Evolutionary conservation across 2,329 filamentous ascomycete genomes (phyloP).

Genomic region (Conoideocrella luteorostrata): DNA sequence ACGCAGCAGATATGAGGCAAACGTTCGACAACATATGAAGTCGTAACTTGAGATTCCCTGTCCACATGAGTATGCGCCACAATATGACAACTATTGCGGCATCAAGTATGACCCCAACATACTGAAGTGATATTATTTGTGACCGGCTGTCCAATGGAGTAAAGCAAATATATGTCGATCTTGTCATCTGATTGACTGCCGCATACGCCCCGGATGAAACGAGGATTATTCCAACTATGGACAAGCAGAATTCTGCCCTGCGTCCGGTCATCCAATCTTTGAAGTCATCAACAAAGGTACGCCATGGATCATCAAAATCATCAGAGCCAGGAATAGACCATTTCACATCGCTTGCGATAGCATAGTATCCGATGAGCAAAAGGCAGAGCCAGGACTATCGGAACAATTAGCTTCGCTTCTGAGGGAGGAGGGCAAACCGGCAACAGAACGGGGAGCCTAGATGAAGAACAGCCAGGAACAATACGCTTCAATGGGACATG

Average conservation of each 20-base stretch:
- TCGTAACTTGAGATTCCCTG: conserved; percentile 39
- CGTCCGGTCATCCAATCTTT: conserved; percentile 40
- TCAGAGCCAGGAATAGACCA: conserved; percentile 24
- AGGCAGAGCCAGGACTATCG: conserved; percentile 40
- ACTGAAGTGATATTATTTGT: conserved; percentile 34
- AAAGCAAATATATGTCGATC: conserved; percentile 49
- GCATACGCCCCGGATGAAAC: conserved; percentile 38
- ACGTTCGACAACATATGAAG: conserved; percentile 39
- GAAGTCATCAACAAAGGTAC: conserved; percentile 41
- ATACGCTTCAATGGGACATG: neutral
- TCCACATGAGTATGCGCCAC: conserved; percentile 48
- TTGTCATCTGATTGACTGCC: conserved; percentile 28
- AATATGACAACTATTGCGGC: conserved; percentile 37
- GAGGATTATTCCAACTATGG: conserved; percentile 29
- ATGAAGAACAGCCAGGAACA: neutral
- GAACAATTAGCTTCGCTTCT: neutral
- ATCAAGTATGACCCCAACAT: conserved; percentile 39
- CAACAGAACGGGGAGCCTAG: neutral
- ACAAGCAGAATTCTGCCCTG: conserved; percentile 26
- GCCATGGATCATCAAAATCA: conserved; percentile 41
- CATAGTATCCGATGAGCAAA: conserved; percentile 38
- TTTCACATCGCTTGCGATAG: conserved; percentile 29
- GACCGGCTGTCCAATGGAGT: conserved; percentile 31
- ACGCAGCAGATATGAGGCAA: conserved; percentile 33
- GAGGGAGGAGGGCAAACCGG: neutral